Conservation (phyloP, 2,329 filamentous ascomycete genomes). For the Pestalotiopsis sp. region DNA sequence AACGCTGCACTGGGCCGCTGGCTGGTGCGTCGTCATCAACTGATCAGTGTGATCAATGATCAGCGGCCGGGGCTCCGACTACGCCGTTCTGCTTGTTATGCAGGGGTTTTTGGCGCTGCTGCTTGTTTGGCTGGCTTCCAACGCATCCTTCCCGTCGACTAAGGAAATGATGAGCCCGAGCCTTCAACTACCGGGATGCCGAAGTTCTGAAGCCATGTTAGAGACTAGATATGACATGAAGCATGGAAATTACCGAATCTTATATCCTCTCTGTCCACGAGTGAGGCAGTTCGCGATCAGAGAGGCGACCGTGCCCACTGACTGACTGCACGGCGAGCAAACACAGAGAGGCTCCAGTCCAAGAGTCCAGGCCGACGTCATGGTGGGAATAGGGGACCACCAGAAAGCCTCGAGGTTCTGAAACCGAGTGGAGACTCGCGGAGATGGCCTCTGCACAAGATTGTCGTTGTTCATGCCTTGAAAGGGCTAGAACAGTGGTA, state of each 20-base stretch:
- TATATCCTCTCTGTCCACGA: neutral
- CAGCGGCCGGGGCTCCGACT: neutral
- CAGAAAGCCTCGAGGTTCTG: neutral
- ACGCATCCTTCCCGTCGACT: neutral
- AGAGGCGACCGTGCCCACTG: neutral
- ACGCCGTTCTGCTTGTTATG: neutral
- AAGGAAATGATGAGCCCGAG: neutral
- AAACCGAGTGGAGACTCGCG: conserved; percentile 3
- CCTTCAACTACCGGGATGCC: neutral
- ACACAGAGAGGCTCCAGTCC: neutral
- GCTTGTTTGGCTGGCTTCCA: neutral
- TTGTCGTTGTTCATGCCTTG: neutral
- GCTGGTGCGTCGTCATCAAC: neutral
- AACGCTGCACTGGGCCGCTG: neutral
- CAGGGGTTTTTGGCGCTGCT: neutral
- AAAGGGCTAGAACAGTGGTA: neutral
- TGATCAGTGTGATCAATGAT: neutral
- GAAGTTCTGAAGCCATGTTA: neutral
- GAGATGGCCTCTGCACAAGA: neutral
- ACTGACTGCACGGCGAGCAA: neutral
- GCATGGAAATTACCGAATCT: neutral
- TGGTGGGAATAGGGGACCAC: neutral
- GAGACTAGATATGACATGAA: neutral
- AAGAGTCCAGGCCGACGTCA: conserved; percentile 1
- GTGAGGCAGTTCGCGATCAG: neutral